phyloP scores from a whole-genome alignment of 2,329 filamentous ascomycete genomes.

The Septoria linicola region DNA sequence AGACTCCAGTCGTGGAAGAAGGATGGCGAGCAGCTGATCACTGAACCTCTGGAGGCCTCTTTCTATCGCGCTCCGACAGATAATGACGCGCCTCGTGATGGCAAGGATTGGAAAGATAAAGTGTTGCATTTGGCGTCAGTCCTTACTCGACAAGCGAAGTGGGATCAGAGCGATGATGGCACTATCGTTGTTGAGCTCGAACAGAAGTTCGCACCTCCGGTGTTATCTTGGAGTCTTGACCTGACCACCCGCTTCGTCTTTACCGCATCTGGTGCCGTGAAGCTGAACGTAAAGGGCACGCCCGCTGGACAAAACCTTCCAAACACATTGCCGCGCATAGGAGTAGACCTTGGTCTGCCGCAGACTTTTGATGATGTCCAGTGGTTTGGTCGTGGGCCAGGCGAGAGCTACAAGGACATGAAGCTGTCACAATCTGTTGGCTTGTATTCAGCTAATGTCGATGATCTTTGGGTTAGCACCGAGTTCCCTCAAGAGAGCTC shows the following conservation, averaged over 20 bases:
- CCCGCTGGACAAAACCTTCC: slow-evolving; percentile 49
- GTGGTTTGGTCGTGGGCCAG: slow-evolving; percentile 66
- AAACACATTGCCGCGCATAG: slow-evolving; percentile 59
- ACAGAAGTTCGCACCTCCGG: slow-evolving; percentile 51
- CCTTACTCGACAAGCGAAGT: slow-evolving; percentile 24
- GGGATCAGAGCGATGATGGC: slow-evolving; percentile 17
- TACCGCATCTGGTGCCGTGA: slow-evolving; percentile 45
- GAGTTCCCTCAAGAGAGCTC: slow-evolving; percentile 69
- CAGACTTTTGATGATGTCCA: slow-evolving; percentile 48
- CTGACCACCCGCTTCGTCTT: slow-evolving; percentile 54
- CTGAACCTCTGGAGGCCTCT: slow-evolving; percentile 24
- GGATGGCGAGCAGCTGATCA: slow-evolving; percentile 24
- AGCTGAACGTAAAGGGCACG: slow-evolving; percentile 43
- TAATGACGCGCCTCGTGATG: slow-evolving; percentile 58
- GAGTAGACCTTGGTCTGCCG: slow-evolving; percentile 57
- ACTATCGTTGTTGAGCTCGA: slow-evolving; percentile 20
- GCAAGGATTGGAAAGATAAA: slow-evolving; percentile 55
- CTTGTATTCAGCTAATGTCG: slow-evolving; percentile 38
- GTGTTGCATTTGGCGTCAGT: slow-evolving; percentile 25
- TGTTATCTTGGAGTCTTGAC: slow-evolving; percentile 59
- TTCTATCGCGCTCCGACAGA: slow-evolving; percentile 67
- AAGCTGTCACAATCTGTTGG: slow-evolving; percentile 59
- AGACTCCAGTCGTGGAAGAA: slow-evolving; percentile 30
- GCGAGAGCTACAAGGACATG: slow-evolving; percentile 66
- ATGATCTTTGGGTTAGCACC: slow-evolving; percentile 57